phyloP scores from a whole-genome alignment of 768 basidiomycete species.

The Saitozyma podzolica region DNA sequence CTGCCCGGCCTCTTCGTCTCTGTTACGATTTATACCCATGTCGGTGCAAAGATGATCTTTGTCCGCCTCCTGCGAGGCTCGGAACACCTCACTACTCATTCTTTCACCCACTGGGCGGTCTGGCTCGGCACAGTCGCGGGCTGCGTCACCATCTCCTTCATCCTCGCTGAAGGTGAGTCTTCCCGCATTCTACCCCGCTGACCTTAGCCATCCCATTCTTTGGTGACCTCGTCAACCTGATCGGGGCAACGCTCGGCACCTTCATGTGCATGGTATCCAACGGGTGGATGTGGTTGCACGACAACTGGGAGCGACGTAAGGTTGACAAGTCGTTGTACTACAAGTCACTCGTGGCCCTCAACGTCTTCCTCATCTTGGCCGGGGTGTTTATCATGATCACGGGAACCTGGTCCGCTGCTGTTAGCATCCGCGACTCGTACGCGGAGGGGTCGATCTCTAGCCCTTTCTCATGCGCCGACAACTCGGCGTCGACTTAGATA shows the following conservation, averaged over 20 bases:
- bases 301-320: slow-evolving; percentile 25
- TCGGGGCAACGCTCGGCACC: slow-evolving; percentile 19
- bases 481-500: slow-evolving; percentile 13
- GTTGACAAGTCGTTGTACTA: slow-evolving; percentile 29
- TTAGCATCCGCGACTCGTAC: slow-evolving; percentile 19
- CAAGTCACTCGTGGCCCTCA: slow-evolving; percentile 22
- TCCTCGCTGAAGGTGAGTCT: slow-evolving; percentile 8
- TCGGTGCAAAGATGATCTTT: slow-evolving; percentile 42
- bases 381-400: slow-evolving; percentile 40
- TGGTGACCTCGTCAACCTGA: slow-evolving; percentile 28
- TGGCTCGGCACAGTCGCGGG: slow-evolving; percentile 24
- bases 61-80: slow-evolving; percentile 38
- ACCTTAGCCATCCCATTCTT: slow-evolving; percentile 32
- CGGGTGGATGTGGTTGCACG: slow-evolving; percentile 44
- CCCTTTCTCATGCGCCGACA: slow-evolving; percentile 42
- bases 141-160: slow-evolving; percentile 21
- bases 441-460: slow-evolving; percentile 3
- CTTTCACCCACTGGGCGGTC: slow-evolving; percentile 23
- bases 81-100: slow-evolving; percentile 22
- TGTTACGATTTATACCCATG: slow-evolving; percentile 34
- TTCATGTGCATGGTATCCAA: slow-evolving; percentile 24
- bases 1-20: slow-evolving; percentile 34
- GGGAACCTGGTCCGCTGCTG: slow-evolving; percentile 32
- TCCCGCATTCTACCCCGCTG: background rate
- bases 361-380: slow-evolving; percentile 29